These are phyloP conservation scores for Carex scoparia DNA, from an alignment of 176 grass and related monocot genomes.

Conservation along the genomic window DNA sequence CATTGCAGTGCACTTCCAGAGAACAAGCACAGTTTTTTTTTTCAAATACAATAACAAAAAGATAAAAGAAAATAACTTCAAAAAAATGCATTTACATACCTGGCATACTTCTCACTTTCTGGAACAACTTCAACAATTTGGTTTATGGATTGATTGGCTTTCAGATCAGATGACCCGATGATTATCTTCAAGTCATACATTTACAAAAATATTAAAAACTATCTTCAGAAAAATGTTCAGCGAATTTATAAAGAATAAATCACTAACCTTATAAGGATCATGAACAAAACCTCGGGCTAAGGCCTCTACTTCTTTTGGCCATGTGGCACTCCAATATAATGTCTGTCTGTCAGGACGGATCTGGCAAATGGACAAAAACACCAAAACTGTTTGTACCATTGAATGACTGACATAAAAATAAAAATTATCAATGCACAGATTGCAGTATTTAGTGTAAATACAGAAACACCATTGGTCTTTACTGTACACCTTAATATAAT, in stretches of 20 bases:
- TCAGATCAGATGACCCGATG: constrained; percentile 87
- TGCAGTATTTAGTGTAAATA: not conserved
- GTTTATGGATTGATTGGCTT: constrained; percentile 96
- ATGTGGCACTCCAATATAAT: constrained; percentile 96
- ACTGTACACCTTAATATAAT: not conserved
- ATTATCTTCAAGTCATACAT: constrained; percentile 56
- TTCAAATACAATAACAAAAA: not conserved
- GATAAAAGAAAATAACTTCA: not conserved
- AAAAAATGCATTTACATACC: constrained; percentile 30
- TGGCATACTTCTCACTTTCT: constrained; percentile 88
- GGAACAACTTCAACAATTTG: constrained; percentile 90
- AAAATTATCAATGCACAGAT: not conserved
- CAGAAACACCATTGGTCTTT: not conserved
- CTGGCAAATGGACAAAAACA: constrained; percentile 35
- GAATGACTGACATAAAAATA: not conserved
- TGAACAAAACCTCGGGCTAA: constrained; percentile 79
- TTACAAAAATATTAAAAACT: constrained; percentile 6
- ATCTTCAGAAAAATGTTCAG: not conserved
- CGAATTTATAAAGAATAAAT: not conserved
- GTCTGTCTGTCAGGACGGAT: constrained; percentile 95
- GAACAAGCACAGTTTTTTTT: not conserved
- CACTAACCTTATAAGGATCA: constrained; percentile 82
- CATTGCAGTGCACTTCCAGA: not conserved
- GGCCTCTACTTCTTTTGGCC: constrained; percentile 90
- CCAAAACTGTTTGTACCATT: not conserved